A percentile compares a stretch with the other conserved stretches of the same genome.
Evolutionary conservation across 345 rosid genomes (phyloP).

Genomic region (Eucalyptus erythrocorys): DNA sequence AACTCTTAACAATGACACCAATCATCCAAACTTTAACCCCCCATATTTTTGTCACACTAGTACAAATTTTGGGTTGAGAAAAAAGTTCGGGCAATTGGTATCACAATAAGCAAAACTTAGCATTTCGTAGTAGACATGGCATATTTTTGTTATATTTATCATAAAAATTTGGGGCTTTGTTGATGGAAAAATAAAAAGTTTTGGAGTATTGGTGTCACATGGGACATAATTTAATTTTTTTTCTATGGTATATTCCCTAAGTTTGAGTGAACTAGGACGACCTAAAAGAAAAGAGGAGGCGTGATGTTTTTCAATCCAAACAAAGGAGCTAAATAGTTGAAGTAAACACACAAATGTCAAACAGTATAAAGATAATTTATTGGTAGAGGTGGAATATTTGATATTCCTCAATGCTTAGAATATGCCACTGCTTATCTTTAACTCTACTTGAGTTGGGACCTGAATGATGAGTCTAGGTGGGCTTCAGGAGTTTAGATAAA

Average conservation of each 20-base stretch:
- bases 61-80: neutral
- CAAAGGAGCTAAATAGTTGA: neutral
- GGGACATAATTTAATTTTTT: neutral
- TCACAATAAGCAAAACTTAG: neutral
- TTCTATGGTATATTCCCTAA: neutral
- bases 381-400: neutral
- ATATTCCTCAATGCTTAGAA: no score
- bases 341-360: neutral
- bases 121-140: neutral
- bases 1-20: neutral
- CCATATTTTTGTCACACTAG: neutral
- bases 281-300: neutral
- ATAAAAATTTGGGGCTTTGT: neutral
- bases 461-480: no score
- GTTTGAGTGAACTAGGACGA: neutral
- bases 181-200: neutral
- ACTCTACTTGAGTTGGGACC: no score
- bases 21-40: neutral
- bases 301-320: neutral
- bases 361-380: neutral
- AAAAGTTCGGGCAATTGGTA: neutral
- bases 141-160: neutral
- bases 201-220: neutral
- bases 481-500: no score
- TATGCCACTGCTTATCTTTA: no score